phyloP scores from a whole-genome alignment of 192 early-diverging fungal genomes.

The Podila minutissima region DNA sequence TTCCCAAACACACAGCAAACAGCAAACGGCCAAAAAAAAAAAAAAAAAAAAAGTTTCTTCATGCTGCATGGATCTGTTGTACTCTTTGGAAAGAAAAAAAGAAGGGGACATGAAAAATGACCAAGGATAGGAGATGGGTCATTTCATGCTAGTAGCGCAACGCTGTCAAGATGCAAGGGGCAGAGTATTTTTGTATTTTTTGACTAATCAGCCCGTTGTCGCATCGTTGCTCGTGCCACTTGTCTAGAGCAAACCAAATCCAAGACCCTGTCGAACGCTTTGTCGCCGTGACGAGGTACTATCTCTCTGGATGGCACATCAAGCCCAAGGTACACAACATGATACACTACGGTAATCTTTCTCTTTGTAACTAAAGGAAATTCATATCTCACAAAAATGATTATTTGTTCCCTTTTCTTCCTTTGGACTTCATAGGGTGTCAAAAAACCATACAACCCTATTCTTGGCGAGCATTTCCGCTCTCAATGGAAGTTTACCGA shows the following conservation, averaged over 20 bases:
- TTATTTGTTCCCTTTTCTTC: background rate
- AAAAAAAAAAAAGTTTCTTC: too few species aligned
- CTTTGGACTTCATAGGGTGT: conserved; percentile 69
- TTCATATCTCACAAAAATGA: too few species aligned
- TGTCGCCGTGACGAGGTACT: conserved; percentile 85
- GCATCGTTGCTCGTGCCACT: background rate
- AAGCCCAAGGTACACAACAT: conserved; percentile 77
- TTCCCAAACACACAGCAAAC: too few species aligned
- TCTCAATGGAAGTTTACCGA: conserved; percentile 80
- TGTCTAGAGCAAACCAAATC: conserved; percentile 69
- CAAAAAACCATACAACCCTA: conserved; percentile 95
- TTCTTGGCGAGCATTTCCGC: conserved; percentile 93
- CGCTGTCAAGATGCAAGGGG: too few species aligned
- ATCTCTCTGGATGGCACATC: conserved; percentile 93
- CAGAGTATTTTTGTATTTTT: conserved; percentile 7
- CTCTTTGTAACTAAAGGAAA: background rate
- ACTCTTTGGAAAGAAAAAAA: background rate
- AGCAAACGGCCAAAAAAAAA: too few species aligned
- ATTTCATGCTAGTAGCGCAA: too few species aligned
- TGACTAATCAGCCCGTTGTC: conserved; percentile 2
- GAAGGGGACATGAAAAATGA: background rate
- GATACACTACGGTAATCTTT: background rate
- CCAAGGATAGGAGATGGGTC: too few species aligned
- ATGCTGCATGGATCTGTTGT: too few species aligned
- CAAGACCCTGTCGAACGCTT: conserved; percentile 81